These are phyloP conservation scores for Tephrocybe sp. DNA, from an alignment of 768 basidiomycete genomes.

Conservation along the genomic window DNA sequence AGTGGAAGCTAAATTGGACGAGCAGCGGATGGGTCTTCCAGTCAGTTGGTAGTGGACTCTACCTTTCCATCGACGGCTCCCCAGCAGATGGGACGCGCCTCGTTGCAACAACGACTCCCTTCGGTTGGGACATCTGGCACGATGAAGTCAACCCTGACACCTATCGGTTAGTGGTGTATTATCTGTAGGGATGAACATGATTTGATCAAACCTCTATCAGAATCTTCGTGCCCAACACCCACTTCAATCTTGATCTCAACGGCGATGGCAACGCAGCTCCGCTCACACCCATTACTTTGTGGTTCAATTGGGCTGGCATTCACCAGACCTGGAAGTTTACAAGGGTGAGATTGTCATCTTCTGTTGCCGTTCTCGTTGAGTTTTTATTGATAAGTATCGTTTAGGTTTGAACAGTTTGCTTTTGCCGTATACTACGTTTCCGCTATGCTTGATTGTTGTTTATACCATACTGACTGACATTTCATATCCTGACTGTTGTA, in stretches of 20 bases:
- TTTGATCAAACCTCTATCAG: slow-evolving; percentile 23
- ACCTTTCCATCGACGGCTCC: slow-evolving; percentile 37
- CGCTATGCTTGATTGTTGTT: not conserved
- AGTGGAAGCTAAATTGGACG: slow-evolving; percentile 49
- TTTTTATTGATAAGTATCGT: not conserved
- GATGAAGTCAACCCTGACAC: slow-evolving; percentile 34
- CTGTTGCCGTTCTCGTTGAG: not conserved
- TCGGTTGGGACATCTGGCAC: slow-evolving; percentile 49
- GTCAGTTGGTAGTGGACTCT: slow-evolving; percentile 36
- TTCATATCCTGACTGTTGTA: not conserved
- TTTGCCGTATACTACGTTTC: not conserved
- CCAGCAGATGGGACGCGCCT: slow-evolving; percentile 38
- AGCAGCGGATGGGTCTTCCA: slow-evolving; percentile 40
- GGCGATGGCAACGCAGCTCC: slow-evolving; percentile 40
- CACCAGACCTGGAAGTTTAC: slow-evolving; percentile 56
- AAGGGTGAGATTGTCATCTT: slow-evolving; percentile 18
- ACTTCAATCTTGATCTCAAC: slow-evolving; percentile 45
- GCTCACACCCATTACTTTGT: slow-evolving; percentile 44
- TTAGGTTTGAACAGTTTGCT: not conserved
- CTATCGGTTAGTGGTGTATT: slow-evolving; percentile 36
- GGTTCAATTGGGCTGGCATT: slow-evolving; percentile 44
- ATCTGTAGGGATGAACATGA: not conserved
- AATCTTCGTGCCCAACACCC: slow-evolving; percentile 42
- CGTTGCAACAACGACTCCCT: slow-evolving; percentile 31
- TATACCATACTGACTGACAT: slow-evolving; percentile 1